Conservation (phyloP, 1,139 yeast genomes). For the Entelexis paramagnoliae region DNA sequence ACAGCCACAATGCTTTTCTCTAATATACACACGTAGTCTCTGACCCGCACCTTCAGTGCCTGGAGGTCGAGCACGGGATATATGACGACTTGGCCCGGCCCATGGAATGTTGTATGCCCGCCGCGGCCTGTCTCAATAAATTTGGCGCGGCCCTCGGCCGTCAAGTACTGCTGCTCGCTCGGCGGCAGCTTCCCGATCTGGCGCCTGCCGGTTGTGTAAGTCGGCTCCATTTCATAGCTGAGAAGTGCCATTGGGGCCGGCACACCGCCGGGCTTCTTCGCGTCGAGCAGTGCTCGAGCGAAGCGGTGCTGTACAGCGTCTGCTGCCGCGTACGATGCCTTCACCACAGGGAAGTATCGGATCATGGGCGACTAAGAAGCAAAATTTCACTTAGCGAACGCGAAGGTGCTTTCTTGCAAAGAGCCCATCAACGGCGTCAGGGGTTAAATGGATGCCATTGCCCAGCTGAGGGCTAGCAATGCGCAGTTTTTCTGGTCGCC, state of each 20-base stretch:
- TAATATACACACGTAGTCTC: constrained; percentile 64
- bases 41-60: constrained; percentile 51
- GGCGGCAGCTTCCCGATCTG: constrained; percentile 43
- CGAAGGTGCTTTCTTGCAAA: no score
- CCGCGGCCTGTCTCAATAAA: constrained; percentile 78
- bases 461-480: background rate
- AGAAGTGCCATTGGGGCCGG: constrained; percentile 33
- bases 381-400: background rate
- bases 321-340: constrained; percentile 43
- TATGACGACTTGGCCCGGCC: constrained; percentile 85
- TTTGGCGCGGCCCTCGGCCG: constrained; percentile 32
- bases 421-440: no score
- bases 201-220: constrained; percentile 83
- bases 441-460: constrained; percentile 12
- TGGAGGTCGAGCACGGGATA: constrained; percentile 71
- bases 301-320: constrained; percentile 51
- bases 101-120: constrained; percentile 97
- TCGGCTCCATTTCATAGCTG: constrained; percentile 73
- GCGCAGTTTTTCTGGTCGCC: constrained; percentile 22
- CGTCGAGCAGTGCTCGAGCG: constrained; percentile 52
- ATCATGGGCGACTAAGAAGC: constrained; percentile 12
- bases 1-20: constrained; percentile 54
- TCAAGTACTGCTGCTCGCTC: constrained; percentile 28
- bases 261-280: constrained; percentile 34
- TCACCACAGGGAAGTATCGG: constrained; percentile 16